A percentile compares a stretch with the other conserved stretches of the same genome.
Evolutionary conservation across 805 yeast species (phyloP).

Genomic region (Candida broadrunensis): DNA sequence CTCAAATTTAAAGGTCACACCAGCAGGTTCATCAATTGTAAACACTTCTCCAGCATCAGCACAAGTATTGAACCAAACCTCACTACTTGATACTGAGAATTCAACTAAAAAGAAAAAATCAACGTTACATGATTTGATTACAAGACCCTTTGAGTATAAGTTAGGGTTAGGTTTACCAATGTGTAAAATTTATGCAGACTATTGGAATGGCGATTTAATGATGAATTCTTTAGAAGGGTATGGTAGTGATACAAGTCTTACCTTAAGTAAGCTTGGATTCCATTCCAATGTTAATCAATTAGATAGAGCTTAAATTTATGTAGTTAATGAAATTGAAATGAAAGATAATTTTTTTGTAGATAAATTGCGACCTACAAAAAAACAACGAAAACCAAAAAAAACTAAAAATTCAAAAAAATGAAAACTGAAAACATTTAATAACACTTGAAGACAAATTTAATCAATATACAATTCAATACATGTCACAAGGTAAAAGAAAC

Average conservation of each 20-base stretch:
- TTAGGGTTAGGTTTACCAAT: slow-evolving; percentile 89
- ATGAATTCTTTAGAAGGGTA: slow-evolving; percentile 85
- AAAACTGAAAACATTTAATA: no score
- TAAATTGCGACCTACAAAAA: not conserved
- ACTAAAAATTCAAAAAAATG: no score
- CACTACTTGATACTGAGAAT: slow-evolving; percentile 29
- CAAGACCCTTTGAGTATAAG: slow-evolving; percentile 71
- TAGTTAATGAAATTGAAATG: no score
- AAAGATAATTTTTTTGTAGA: not conserved
- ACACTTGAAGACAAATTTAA: no score
- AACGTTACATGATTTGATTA: slow-evolving; percentile 62
- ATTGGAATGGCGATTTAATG: slow-evolving; percentile 91
- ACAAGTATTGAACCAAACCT: slow-evolving; percentile 33
- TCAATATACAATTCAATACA: no score
- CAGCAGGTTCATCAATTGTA: slow-evolving; percentile 37
- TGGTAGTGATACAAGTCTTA: slow-evolving; percentile 85
- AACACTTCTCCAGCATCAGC: slow-evolving; percentile 8
- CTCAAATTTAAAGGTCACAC: slow-evolving; percentile 39
- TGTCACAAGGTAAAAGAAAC: slow-evolving; percentile 22
- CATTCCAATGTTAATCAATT: slow-evolving; percentile 61
- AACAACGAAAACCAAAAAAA: no score
- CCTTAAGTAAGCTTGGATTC: slow-evolving; percentile 74
- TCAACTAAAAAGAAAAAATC: slow-evolving; percentile 34
- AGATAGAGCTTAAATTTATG: slow-evolving; percentile 69
- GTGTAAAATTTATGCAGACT: slow-evolving; percentile 90